Evolutionary conservation across 164 flowering plant species (phyloP).

Genomic region (Chimonanthus praecox): DNA sequence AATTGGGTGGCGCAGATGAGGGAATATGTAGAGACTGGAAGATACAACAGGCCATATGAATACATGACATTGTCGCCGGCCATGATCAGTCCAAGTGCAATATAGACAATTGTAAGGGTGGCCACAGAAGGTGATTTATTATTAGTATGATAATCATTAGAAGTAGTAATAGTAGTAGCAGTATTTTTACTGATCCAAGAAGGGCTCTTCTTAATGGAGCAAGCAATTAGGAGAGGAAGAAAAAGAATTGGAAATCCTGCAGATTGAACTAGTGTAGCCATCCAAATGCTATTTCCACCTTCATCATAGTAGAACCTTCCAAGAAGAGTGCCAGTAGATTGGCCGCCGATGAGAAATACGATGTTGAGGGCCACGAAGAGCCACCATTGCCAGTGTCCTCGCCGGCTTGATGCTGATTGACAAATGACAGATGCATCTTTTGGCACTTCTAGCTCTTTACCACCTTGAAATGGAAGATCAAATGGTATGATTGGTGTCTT

Average conservation of each 20-base stretch:
- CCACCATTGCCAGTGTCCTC: constrained; percentile 27
- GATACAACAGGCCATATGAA: constrained; percentile 27
- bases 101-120: constrained; percentile 16
- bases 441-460: background rate
- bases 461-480: background rate
- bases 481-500: background rate
- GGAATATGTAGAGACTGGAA: constrained; percentile 37
- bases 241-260: constrained; percentile 26
- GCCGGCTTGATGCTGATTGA: background rate
- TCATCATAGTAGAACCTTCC: constrained; percentile 27
- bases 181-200: background rate
- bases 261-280: constrained; percentile 26
- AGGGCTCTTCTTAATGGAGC: background rate
- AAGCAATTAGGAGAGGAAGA: constrained; percentile 14
- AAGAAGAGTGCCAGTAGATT: constrained; percentile 20
- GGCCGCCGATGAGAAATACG: constrained; percentile 22
- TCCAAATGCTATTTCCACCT: constrained; percentile 33
- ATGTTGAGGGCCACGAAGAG: constrained; percentile 28
- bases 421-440: constrained; percentile 7
- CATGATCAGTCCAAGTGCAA: constrained; percentile 24
- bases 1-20: constrained; percentile 31
- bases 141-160: too few species aligned
- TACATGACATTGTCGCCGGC: constrained; percentile 31
- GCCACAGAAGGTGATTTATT: background rate
- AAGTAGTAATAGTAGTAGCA: background rate